Evolutionary conservation across 805 yeast genomes (phyloP).

Genomic region (Sugiyamaella floridensis): DNA sequence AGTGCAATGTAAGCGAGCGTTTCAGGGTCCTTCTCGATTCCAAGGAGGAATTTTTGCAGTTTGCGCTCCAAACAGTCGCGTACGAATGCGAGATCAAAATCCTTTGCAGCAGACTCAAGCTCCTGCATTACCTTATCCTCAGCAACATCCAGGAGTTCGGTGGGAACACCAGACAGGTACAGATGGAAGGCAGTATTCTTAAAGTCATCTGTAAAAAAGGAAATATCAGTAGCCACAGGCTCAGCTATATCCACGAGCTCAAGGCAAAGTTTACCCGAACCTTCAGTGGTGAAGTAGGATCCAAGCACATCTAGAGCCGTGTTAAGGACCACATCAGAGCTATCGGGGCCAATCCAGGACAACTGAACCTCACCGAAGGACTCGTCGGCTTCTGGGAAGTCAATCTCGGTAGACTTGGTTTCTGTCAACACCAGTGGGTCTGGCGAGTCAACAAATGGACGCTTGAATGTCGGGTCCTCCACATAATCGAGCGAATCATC

Average conservation of each 20-base stretch:
- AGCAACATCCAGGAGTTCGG: slow-evolving; percentile 47
- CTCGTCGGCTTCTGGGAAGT: slow-evolving; percentile 88
- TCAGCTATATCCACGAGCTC: slow-evolving; percentile 71
- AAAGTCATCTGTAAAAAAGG: slow-evolving; percentile 68
- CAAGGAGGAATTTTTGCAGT: slow-evolving; percentile 44
- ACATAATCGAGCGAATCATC: slow-evolving; percentile 46
- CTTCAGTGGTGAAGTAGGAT: slow-evolving; percentile 66
- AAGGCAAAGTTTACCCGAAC: slow-evolving; percentile 68
- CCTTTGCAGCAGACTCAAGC: slow-evolving; percentile 45
- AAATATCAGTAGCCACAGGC: slow-evolving; percentile 70
- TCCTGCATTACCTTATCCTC: slow-evolving; percentile 45
- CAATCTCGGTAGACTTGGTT: slow-evolving; percentile 47
- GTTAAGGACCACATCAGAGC: slow-evolving; percentile 43
- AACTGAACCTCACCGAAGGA: slow-evolving; percentile 67
- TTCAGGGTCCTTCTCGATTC: slow-evolving; percentile 46
- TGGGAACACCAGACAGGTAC: slow-evolving; percentile 65
- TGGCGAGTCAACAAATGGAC: slow-evolving; percentile 74
- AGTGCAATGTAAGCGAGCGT: slow-evolving; percentile 61
- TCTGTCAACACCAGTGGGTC: slow-evolving; percentile 1
- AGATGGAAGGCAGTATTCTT: slow-evolving; percentile 52
- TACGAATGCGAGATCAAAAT: slow-evolving; percentile 58
- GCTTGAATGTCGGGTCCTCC: slow-evolving; percentile 31
- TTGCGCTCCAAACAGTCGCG: slow-evolving; percentile 61
- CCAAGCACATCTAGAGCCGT: slow-evolving; percentile 68
- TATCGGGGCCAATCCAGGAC: slow-evolving; percentile 77